Percentiles rank a stretch among this genome's conserved stretches.
Conservation (phyloP, 208 protist genomes). For the Crithidia expoeki region DNA sequence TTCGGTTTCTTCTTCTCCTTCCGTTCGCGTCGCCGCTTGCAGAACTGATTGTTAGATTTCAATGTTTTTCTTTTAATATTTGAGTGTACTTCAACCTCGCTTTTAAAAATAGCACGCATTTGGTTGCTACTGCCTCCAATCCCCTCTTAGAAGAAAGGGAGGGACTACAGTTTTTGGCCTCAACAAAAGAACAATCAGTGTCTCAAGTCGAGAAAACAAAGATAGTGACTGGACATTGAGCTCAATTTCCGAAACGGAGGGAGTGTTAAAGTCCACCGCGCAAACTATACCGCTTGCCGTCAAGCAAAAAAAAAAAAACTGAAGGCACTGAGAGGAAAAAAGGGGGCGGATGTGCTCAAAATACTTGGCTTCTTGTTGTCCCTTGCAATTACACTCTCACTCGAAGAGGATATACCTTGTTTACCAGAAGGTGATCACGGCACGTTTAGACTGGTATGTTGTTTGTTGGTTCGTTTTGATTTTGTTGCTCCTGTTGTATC, state of each 20-base stretch:
- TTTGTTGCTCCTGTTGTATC: too few relatives aligned
- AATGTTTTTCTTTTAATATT: neutral
- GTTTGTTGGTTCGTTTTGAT: too few relatives aligned
- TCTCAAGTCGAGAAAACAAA: slow-evolving; percentile 28
- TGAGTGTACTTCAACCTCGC: neutral
- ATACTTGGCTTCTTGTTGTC: too few relatives aligned
- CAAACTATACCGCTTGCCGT: neutral
- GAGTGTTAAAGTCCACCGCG: neutral
- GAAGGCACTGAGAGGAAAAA: neutral
- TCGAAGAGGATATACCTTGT: too few relatives aligned
- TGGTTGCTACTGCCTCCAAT: slow-evolving; percentile 3
- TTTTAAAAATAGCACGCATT: neutral
- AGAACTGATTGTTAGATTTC: too few relatives aligned
- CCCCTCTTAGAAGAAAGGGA: slow-evolving; percentile 1
- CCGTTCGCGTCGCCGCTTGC: too few relatives aligned
- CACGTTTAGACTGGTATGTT: too few relatives aligned
- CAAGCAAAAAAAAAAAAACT: neutral
- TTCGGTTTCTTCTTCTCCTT: too few relatives aligned
- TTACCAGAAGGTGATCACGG: too few relatives aligned
- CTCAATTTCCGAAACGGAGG: neutral
- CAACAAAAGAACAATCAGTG: slow-evolving; percentile 12
- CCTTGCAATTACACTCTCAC: too few relatives aligned
- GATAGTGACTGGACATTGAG: neutral
- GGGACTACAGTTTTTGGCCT: neutral
- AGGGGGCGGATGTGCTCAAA: too few relatives aligned